These are phyloP conservation scores for Saccharomycodes ludwigii DNA, from an alignment of 805 yeast genomes.

Conservation along the genomic window DNA sequence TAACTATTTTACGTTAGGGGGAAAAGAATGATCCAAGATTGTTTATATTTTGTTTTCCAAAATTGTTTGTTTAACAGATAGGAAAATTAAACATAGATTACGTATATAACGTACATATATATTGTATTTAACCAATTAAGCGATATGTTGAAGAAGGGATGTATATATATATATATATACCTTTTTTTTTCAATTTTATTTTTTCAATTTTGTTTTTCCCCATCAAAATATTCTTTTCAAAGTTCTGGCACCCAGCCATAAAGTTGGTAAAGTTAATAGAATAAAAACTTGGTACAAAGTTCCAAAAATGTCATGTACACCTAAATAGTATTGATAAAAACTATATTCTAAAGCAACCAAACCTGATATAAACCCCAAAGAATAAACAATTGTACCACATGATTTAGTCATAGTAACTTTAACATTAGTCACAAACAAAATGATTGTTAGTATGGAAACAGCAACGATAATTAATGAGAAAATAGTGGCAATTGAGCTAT, in stretches of 20 bases:
- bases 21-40: not conserved
- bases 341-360: slow-evolving; percentile 20
- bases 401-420: slow-evolving; percentile 18
- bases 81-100: slow-evolving; percentile 1
- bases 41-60: not conserved
- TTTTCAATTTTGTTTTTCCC: no score
- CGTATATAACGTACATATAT: slow-evolving; percentile 1
- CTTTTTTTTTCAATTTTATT: no score
- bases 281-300: slow-evolving; percentile 14
- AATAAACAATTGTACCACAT: slow-evolving; percentile 13
- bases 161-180: slow-evolving; percentile 2
- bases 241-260: slow-evolving; percentile 55
- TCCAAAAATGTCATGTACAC: slow-evolving; percentile 23
- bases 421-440: slow-evolving; percentile 10
- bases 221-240: slow-evolving; percentile 33
- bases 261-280: slow-evolving; percentile 38
- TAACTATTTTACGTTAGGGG: slow-evolving; percentile 3
- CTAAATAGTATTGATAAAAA: slow-evolving; percentile 20
- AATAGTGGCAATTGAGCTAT: slow-evolving; percentile 36
- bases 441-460: slow-evolving; percentile 21
- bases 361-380: slow-evolving; percentile 16
- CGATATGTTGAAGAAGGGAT: not conserved
- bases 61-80: not conserved
- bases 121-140: not conserved
- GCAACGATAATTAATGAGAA: slow-evolving; percentile 35